Evolutionary conservation across 1,139 yeast genomes (phyloP).

Genomic region (Hyphopichia khmerensis): DNA sequence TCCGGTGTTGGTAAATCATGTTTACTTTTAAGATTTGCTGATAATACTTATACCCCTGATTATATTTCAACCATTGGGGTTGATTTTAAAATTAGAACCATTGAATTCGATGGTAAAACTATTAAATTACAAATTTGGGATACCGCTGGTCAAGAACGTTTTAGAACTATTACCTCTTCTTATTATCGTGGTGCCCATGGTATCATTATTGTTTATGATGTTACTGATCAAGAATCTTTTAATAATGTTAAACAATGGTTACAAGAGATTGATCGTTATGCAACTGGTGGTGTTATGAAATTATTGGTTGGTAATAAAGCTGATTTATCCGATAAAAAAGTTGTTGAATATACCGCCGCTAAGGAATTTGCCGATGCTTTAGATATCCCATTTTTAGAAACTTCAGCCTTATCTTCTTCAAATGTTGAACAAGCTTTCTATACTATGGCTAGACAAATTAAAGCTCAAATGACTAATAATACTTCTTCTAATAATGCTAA

Average conservation of each 20-base stretch:
- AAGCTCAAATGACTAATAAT: slow-evolving; percentile 87
- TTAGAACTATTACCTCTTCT: slow-evolving; percentile 95
- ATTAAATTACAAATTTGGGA: slow-evolving; percentile 99
- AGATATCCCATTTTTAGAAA: slow-evolving; percentile 94
- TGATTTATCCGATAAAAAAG: slow-evolving; percentile 90
- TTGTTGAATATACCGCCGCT: slow-evolving; percentile 94
- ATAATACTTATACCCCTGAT: slow-evolving; percentile 95
- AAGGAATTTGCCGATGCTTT: slow-evolving; percentile 97
- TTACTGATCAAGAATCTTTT: slow-evolving; percentile 96
- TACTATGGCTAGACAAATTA: slow-evolving; percentile 98
- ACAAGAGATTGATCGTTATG: slow-evolving; percentile 97
- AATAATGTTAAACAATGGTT: slow-evolving; percentile 98
- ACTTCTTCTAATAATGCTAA: slow-evolving; percentile 39
- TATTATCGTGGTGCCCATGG: slow-evolving; percentile 99
- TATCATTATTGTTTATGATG: slow-evolving; percentile 95
- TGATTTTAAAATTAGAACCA: slow-evolving; percentile 96
- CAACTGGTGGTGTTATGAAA: slow-evolving; percentile 96
- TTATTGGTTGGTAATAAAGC: slow-evolving; percentile 96
- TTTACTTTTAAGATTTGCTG: slow-evolving; percentile 90
- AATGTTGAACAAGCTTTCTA: slow-evolving; percentile 98
- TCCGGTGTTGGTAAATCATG: slow-evolving; percentile 99
- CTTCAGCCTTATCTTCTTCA: slow-evolving; percentile 92
- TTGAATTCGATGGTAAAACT: slow-evolving; percentile 94
- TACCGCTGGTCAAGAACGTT: slow-evolving; percentile 98
- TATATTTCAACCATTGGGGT: slow-evolving; percentile 98